Evolutionary conservation across 352 stramenopile genomes (phyloP).

Genomic region (Elongisporangium prolatum): DNA sequence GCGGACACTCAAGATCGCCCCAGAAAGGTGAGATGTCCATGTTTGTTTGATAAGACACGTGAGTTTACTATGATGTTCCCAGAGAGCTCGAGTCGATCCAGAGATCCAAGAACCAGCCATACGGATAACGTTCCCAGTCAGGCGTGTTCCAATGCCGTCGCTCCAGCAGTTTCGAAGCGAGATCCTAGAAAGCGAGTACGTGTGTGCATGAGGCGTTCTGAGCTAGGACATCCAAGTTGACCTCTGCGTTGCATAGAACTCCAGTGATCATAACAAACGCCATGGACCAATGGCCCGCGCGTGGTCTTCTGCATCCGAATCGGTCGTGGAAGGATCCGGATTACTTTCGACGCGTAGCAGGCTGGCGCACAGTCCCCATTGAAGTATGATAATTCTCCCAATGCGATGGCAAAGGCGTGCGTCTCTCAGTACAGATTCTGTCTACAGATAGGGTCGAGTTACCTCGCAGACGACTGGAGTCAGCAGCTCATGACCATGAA

Average conservation of each 20-base stretch:
- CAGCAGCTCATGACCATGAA: slow-evolving; percentile 81
- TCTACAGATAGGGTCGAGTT: slow-evolving; percentile 64
- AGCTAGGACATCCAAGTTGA: background rate
- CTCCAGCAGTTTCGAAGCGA: slow-evolving; percentile 45
- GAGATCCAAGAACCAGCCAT: no score
- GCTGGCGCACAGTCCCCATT: slow-evolving; percentile 72
- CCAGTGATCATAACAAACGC: slow-evolving; percentile 71
- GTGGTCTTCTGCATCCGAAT: slow-evolving; percentile 29
- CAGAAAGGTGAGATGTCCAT: slow-evolving; percentile 5
- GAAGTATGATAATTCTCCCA: slow-evolving; percentile 39
- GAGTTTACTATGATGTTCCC: no score
- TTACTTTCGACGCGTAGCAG: slow-evolving; percentile 74
- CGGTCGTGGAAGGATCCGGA: slow-evolving; percentile 52
- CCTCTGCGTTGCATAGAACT: slow-evolving; percentile 18
- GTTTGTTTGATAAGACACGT: no score
- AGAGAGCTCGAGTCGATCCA: no score
- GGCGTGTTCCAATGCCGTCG: slow-evolving; percentile 45
- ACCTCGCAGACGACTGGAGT: slow-evolving; percentile 73
- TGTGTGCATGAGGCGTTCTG: background rate
- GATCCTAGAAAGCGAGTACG: slow-evolving; percentile 56
- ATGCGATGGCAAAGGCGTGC: background rate
- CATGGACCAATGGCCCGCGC: slow-evolving; percentile 81
- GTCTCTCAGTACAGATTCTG: no score
- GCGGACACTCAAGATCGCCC: slow-evolving; percentile 1
- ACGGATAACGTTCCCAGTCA: slow-evolving; percentile 28